These are phyloP conservation scores for Rhizophagus sp. DNA, from an alignment of 192 early-diverging fungal genomes.

Conservation along the genomic window DNA sequence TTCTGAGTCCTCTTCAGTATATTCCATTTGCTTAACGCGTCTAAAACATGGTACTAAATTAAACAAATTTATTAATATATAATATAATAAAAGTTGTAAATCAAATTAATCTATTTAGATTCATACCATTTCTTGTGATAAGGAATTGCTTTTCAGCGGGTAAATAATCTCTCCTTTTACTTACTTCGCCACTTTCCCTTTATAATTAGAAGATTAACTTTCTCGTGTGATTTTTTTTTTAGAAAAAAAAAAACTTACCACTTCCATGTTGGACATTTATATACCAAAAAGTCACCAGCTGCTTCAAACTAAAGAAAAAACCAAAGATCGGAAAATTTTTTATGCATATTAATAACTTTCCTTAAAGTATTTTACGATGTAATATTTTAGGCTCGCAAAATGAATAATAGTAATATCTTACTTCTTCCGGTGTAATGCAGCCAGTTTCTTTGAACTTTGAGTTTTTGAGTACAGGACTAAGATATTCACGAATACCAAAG, in stretches of 20 bases:
- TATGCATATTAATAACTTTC: neutral
- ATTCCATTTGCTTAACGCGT: conserved; percentile 81
- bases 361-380: neutral
- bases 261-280: conserved; percentile 98
- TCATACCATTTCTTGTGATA: conserved; percentile 83
- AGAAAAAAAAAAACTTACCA: conserved; percentile 54
- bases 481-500: conserved; percentile 82
- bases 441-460: conserved; percentile 96
- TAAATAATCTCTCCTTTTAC: conserved; percentile 84
- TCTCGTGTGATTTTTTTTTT: neutral
- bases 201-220: neutral
- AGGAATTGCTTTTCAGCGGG: conserved; percentile 90
- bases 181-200: conserved; percentile 59
- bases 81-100: neutral
- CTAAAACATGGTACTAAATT: conserved; percentile 81
- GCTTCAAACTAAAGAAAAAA: conserved; percentile 72
- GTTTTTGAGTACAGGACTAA: conserved; percentile 89
- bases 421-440: conserved; percentile 94
- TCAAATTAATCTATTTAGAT: neutral
- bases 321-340: conserved; percentile 4
- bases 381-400: neutral
- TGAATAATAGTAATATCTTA: conserved; percentile 21
- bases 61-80: neutral
- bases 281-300: conserved; percentile 97
- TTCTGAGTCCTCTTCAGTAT: conserved; percentile 62